Conservation (phyloP, 495 filamentous ascomycete species). For the Parmelia sp. region DNA sequence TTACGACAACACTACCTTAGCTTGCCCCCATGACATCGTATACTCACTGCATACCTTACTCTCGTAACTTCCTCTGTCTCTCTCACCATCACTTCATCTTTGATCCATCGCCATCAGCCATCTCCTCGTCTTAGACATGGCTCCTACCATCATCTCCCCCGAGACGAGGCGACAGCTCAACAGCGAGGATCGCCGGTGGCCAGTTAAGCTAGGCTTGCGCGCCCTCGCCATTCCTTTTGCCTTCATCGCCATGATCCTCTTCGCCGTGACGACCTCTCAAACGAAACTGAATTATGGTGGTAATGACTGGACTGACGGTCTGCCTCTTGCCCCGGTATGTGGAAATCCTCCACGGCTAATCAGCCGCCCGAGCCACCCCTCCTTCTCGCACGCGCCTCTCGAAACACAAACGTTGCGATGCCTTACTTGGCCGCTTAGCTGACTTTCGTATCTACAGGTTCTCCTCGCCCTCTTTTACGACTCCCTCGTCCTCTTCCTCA, state of each 20-base stretch:
- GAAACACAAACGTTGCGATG: background rate
- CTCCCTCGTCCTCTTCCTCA: conserved; percentile 21
- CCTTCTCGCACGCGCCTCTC: background rate
- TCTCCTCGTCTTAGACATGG: conserved; percentile 4
- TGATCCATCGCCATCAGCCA: background rate
- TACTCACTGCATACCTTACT: background rate
- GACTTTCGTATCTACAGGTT: conserved; percentile 14
- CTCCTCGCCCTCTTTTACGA: conserved; percentile 27
- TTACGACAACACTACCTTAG: conserved; percentile 8
- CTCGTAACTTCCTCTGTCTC: background rate
- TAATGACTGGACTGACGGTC: conserved; percentile 27
- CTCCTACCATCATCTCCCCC: conserved; percentile 13
- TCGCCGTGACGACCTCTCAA: conserved; percentile 20
- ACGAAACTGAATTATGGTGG: conserved; percentile 21
- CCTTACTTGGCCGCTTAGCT: background rate
- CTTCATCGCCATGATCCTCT: conserved; percentile 26
- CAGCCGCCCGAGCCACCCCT: background rate
- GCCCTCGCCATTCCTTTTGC: conserved; percentile 23
- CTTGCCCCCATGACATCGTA: background rate
- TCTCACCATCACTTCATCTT: background rate
- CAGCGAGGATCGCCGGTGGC: conserved; percentile 24
- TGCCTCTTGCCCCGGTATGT: conserved; percentile 27
- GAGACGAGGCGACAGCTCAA: conserved; percentile 19
- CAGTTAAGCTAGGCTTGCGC: conserved; percentile 23
- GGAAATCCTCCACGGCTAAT: background rate